Evolutionary conservation across 352 stramenopile species (phyloP).

Genomic region (Phytophthora podocarpi): DNA sequence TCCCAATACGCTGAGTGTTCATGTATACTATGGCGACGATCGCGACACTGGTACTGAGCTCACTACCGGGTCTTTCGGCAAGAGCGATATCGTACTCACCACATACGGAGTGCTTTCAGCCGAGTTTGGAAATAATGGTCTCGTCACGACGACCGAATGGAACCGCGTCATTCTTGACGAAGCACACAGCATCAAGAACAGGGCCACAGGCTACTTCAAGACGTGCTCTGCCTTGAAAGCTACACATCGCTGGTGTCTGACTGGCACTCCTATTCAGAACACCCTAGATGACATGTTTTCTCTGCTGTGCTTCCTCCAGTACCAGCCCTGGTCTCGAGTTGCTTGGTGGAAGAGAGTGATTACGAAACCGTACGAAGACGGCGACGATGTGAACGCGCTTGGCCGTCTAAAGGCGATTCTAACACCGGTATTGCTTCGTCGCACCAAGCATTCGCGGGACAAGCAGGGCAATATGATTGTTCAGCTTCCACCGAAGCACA

Average conservation of each 20-base stretch:
- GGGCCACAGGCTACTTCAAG: conserved; percentile 72
- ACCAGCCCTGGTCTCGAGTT: conserved; percentile 83
- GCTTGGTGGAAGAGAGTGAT: conserved; percentile 89
- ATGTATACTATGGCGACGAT: conserved; percentile 81
- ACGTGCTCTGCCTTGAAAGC: conserved; percentile 58
- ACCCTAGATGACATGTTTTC: conserved; percentile 88
- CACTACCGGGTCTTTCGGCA: conserved; percentile 20
- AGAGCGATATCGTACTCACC: conserved; percentile 80
- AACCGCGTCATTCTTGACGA: conserved; percentile 91
- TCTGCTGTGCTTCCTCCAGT: conserved; percentile 83
- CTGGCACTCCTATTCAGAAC: conserved; percentile 91
- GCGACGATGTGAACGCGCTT: conserved; percentile 61
- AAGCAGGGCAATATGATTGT: conserved; percentile 67
- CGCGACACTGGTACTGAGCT: conserved; percentile 24
- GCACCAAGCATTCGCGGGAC: conserved; percentile 85
- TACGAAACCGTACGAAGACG: conserved; percentile 73
- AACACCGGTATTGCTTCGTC: conserved; percentile 78
- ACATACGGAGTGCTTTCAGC: conserved; percentile 84
- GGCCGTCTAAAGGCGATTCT: conserved; percentile 71
- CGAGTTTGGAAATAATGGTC: conserved; percentile 64
- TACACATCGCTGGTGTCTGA: conserved; percentile 89
- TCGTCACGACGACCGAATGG: conserved; percentile 59
- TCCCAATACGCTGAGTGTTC: conserved; percentile 51
- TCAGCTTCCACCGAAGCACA: conserved; percentile 70
- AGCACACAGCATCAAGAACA: conserved; percentile 92